A percentile compares a stretch with the other conserved stretches of the same genome.
These are phyloP conservation scores for Didymellaceae sp. DNA, from an alignment of 2,329 filamentous ascomycete species.

Conservation along the genomic window DNA sequence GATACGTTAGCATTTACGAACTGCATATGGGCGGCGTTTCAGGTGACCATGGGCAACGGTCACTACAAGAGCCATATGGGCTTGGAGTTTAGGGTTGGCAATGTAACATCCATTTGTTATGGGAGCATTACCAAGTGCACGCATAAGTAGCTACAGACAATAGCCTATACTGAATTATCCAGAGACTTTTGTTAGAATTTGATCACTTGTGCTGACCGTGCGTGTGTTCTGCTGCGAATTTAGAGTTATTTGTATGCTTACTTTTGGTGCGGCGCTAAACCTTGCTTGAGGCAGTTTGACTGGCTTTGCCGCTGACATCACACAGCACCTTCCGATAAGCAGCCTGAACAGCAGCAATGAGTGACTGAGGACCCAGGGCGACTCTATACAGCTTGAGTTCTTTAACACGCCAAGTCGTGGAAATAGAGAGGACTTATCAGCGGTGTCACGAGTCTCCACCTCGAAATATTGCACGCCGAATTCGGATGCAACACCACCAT, in stretches of 20 bases:
- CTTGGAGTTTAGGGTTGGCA: constrained; percentile 10
- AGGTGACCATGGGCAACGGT: constrained; percentile 6
- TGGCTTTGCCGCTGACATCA: constrained; percentile 17
- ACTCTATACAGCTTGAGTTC: no score
- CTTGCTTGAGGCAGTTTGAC: not conserved
- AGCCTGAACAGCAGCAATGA: no score
- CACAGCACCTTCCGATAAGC: no score
- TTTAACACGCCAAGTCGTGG: not conserved
- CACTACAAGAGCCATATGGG: constrained; percentile 8
- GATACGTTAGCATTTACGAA: constrained; percentile 30
- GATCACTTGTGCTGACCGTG: not conserved
- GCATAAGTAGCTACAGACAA: not conserved
- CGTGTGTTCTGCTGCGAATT: constrained; percentile 6
- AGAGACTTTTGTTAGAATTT: no score
- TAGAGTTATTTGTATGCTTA: constrained; percentile 29
- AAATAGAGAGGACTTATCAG: not conserved
- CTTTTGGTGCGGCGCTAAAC: constrained; percentile 15
- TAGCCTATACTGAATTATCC: no score
- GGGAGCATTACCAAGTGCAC: not conserved
- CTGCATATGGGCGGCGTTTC: constrained; percentile 41
- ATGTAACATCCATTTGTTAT: not conserved
- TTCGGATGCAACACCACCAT: constrained; percentile 4
- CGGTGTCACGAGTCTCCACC: not conserved
- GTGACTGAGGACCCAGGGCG: no score
- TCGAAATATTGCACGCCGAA: constrained; percentile 1